Base-by-base conservation (phyloP, 495 filamentous ascomycete species). In the Penicillium turbatum region DNA sequence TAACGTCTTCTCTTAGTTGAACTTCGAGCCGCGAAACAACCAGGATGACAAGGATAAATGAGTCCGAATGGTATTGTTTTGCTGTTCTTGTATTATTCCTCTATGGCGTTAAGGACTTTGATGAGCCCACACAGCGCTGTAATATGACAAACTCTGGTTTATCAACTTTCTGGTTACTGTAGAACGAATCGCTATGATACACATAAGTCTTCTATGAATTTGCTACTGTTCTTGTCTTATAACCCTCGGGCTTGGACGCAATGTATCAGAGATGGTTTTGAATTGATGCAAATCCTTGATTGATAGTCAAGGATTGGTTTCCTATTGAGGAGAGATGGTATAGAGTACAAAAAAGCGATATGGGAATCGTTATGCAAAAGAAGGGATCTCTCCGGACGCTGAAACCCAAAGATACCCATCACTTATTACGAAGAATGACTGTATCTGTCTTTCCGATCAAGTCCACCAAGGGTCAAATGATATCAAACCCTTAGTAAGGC, bases 1-100 rank as follows among this genome's bases (percentile, higher is more conserved):
- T 57, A 10, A 56, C 31, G 19, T 55, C 13, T 11, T 43, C n/a
- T 19, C 12, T 38, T 51, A 89, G 86, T 73, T 88, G 40, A 91
- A 89, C 59, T 92, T 92, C 54, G 79, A 92, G 62, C 86, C 87
- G 2, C 81, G 82, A 47, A 72, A 67, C 51, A 79, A 86, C 43
- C 76, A 83, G n/a, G 77, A 86, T 41, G 69, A 74, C 2, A 67
- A 75, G 43, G 63, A 62, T 51, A 39, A 52, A 39, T 66, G 46
- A 63, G 48, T 15, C 6, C 13, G 5, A 39, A 0, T 26, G 8
- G 24, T 16, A 36, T 27, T 35, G 8, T 11, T 48, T 12, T 1
- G 15, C 5, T 27, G 24, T 48, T 29, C 13, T 48, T 48, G 46
- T 13, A 37, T 48, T 27, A 12, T 16, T 37, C 15, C n/a, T 48